Evolutionary conservation across 1,139 yeast genomes (phyloP), one percentile per base, ranked within the genome.

Genomic region (Lodderomyces oxycetoniae): DNA sequence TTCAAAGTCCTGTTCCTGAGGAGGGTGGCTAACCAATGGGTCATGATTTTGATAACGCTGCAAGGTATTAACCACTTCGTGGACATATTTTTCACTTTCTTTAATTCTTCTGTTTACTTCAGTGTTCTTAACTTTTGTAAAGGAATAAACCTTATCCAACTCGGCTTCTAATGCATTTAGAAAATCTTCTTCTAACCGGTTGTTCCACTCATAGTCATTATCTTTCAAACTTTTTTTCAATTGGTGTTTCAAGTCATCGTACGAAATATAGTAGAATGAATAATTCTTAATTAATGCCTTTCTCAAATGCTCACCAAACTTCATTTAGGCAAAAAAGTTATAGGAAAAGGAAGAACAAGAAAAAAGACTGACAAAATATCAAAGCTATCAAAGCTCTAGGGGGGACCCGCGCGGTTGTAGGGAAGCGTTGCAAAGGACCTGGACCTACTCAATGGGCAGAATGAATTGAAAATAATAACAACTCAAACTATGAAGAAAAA

Each of bases 91-190:
- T 51, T 87, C 95, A 38, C 84, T 77, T 42, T 85, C 91, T 51
- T 82, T 83, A 49, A 89, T 81, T 42, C 96, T 71, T 46, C 96
- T 75, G 39, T 75, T 65, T 36, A 89, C 83, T 56, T 88, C 96
- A 28, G 86, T 79, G 47, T 80, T 79, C 61, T 88, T 89, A 38
- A 89, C 87, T 53, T 78, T 82, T 49, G 93, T 89, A 63, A 89
- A 89, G 21, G 86, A 81, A 63, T 79, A 89, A 15, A 89, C 95
- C 63, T 89, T 89, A 57, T 87, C 96, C 52, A 89, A 70, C 53
- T 89, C 96, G 8, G 71, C 63, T 56, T 88, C 96, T 42, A 89
- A 63, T 9, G 73, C 69, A 26, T 75, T 73, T 35, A 89, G 73
- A 52, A 89, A 89, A 30, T 78, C 77, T 50, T 88, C 95, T 56